Evolutionary conservation across 345 rosid species (phyloP), one percentile per base, ranked within the genome.

Genomic region (Trapa bicornis): DNA sequence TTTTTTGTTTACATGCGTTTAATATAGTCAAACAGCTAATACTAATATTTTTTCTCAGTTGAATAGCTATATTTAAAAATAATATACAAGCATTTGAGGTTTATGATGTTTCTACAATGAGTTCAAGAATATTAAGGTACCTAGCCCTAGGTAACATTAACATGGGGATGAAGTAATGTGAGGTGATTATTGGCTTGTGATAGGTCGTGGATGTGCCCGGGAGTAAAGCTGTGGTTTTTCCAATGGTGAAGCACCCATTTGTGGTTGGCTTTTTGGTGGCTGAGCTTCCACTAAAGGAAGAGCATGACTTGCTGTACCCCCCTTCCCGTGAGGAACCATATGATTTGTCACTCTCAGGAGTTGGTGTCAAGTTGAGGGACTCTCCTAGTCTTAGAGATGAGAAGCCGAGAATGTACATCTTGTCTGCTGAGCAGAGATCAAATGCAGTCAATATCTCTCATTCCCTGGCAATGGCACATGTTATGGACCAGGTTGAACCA

Each of bases 221-320:
- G 68, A 84, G 84, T 56, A 80, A 83, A 48, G 96, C 98, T 11
- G 78, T 87, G 8, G 92, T 92, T 56, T 89, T 92, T 78, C 98
- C 96, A 0, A 83, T 89, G 97, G 97, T 92, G 85, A 86, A 89
- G 66, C 89, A 88, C 22, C 96, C 94, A 0, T 92, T 92, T 79
- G 92, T 92, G 36, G 91, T 92, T 0, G 96, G 97, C 9, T 92
- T 89, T 70, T 74, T 92, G 91, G 97, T 89, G 68, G 98, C 96
- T n/a, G 97, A 92, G 82, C 73, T 89, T 39, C 92, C 91, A 0
- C 47, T 4, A 65, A 42, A 68, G 77, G 75, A 76, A 32, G 76
- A 41, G 65, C 13, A 4, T 10, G 77, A 82, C 58, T 74, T 78
- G 35, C 56, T 79, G 70, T 72, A 48, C 13, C 61, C 61, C 61